Evolutionary conservation across 2,329 filamentous ascomycete genomes (phyloP).

Genomic region (Dactylellina cionopaga): DNA sequence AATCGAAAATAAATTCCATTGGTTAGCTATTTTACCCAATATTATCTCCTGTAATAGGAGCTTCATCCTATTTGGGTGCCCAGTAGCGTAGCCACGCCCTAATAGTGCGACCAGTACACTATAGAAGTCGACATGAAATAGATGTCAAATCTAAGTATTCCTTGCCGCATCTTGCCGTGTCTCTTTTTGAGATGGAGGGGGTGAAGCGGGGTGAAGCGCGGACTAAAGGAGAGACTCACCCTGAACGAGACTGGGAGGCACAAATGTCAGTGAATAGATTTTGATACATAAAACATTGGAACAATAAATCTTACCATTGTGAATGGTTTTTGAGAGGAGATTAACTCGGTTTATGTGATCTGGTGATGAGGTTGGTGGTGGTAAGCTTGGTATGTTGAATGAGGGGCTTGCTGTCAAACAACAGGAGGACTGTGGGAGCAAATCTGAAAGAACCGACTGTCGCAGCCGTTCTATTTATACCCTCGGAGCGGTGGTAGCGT

Average conservation of each 20-base stretch:
- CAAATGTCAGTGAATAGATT: not conserved
- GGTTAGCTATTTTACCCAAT: slow-evolving; percentile 1
- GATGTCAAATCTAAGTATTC: too few species aligned
- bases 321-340: slow-evolving; percentile 1
- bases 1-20: not conserved
- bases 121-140: too few species aligned
- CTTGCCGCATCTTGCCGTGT: too few species aligned
- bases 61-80: too few species aligned
- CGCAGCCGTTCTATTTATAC: slow-evolving; percentile 36
- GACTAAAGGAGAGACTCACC: slow-evolving; percentile 21
- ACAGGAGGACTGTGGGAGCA: slow-evolving; percentile 14
- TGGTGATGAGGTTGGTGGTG: slow-evolving; percentile 8
- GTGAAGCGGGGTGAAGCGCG: not conserved
- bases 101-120: too few species aligned
- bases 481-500: not conserved
- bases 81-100: too few species aligned
- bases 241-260: slow-evolving; percentile 34
- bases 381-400: slow-evolving; percentile 36
- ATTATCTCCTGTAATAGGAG: not conserved
- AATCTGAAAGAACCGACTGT: slow-evolving; percentile 20
- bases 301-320: slow-evolving; percentile 33
- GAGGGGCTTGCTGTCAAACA: slow-evolving; percentile 36
- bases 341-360: slow-evolving; percentile 16
- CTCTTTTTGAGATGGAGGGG: not conserved
- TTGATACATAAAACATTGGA: not conserved